Percentiles rank a stretch among this genome's conserved stretches.
phyloP scores from a whole-genome alignment of 192 early-diverging fungal genomes.

The Coemansia sp. region DNA sequence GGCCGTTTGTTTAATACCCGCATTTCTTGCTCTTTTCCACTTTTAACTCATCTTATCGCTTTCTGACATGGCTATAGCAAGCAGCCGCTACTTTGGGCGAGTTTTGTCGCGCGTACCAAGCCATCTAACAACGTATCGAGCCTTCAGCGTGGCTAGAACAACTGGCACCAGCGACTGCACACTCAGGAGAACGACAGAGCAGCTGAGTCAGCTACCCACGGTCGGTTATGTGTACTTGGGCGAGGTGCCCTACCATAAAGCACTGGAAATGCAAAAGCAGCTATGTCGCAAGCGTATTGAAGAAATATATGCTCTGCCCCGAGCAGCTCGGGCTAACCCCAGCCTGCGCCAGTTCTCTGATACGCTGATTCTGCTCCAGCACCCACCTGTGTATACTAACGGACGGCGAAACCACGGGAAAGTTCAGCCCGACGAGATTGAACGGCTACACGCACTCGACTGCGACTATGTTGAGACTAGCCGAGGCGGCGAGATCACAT shows the following conservation, averaged over 20 bases:
- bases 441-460: slow-evolving; percentile 60
- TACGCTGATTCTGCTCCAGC: slow-evolving; percentile 72
- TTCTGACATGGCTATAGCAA: not conserved
- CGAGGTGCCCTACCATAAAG: slow-evolving; percentile 57
- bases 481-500: slow-evolving; percentile 93
- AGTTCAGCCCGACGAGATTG: slow-evolving; percentile 50
- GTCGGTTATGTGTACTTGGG: slow-evolving; percentile 54
- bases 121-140: not conserved
- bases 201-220: slow-evolving; percentile 31
- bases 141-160: not conserved
- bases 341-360: slow-evolving; percentile 26
- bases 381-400: slow-evolving; percentile 88
- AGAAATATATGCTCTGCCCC: slow-evolving; percentile 22
- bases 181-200: slow-evolving; percentile 24
- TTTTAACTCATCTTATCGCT: too few species aligned
- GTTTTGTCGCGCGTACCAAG: not conserved
- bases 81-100: not conserved
- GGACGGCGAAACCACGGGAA: slow-evolving; percentile 77
- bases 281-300: slow-evolving; percentile 59
- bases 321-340: not conserved
- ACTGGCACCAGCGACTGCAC: slow-evolving; percentile 17
- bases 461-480: slow-evolving; percentile 67
- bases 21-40: too few species aligned
- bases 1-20: too few species aligned
- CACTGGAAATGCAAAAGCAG: slow-evolving; percentile 60